Evolutionary conservation across 768 basidiomycete species (phyloP).

Genomic region (Rhizopogon sp.): DNA sequence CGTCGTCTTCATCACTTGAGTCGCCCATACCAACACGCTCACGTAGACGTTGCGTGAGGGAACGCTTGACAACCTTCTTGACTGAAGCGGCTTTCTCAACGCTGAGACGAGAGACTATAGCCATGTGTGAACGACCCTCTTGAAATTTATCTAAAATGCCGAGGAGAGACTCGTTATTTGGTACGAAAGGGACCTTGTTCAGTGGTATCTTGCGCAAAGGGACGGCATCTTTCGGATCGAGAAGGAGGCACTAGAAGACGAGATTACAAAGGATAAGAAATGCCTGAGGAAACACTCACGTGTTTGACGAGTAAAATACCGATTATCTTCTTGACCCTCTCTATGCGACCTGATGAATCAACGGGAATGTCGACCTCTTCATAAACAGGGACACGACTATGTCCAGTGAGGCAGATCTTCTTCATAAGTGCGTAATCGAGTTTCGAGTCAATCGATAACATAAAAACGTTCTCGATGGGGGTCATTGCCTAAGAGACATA

Average conservation of each 20-base stretch:
- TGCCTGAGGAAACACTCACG: slow-evolving; percentile 16
- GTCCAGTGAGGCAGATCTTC: slow-evolving; percentile 72
- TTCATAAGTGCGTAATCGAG: slow-evolving; percentile 79
- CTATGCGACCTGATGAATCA: slow-evolving; percentile 27
- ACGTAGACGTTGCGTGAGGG: slow-evolving; percentile 73
- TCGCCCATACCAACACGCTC: slow-evolving; percentile 72
- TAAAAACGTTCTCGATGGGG: slow-evolving; percentile 74
- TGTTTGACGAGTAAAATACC: slow-evolving; percentile 88
- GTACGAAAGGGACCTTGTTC: slow-evolving; percentile 83
- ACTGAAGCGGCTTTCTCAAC: slow-evolving; percentile 72
- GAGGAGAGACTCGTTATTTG: slow-evolving; percentile 79
- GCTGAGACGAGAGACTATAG: slow-evolving; percentile 78
- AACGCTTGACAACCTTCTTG: slow-evolving; percentile 78
- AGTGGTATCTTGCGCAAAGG: slow-evolving; percentile 81
- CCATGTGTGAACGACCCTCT: slow-evolving; percentile 89
- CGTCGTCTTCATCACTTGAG: slow-evolving; percentile 38
- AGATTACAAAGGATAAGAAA: not conserved
- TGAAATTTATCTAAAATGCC: slow-evolving; percentile 87
- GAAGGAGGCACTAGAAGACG: slow-evolving; percentile 53
- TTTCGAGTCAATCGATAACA: slow-evolving; percentile 81
- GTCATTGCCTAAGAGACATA: slow-evolving; percentile 63
- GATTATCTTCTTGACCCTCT: slow-evolving; percentile 74
- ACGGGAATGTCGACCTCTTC: slow-evolving; percentile 67
- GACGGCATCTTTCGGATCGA: slow-evolving; percentile 84
- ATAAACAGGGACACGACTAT: slow-evolving; percentile 80